Percentiles rank a stretch among this genome's conserved stretches.
phyloP scores from a whole-genome alignment of 192 early-diverging fungal species.

The Entomortierella chlamydospora region DNA sequence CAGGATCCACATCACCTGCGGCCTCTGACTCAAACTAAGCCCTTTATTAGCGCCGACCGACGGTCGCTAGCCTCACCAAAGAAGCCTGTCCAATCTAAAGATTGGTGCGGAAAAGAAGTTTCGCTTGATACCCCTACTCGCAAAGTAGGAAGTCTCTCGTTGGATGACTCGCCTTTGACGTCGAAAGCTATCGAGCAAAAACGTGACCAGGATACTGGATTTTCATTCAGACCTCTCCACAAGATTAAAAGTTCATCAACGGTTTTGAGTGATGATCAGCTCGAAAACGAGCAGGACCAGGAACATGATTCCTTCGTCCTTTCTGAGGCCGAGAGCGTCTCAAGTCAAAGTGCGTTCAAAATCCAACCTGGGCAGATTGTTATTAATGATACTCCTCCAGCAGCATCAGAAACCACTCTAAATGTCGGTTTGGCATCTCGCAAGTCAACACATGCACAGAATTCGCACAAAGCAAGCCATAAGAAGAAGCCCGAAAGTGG shows the following conservation, averaged over 20 bases:
- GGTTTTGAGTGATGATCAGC: constrained; percentile 4
- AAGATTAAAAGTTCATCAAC: neutral
- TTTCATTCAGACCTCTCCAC: neutral
- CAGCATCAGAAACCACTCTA: neutral
- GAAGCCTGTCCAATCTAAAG: neutral
- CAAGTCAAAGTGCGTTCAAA: constrained; percentile 40
- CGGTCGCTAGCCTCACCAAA: neutral
- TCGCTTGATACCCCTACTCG: constrained; percentile 47
- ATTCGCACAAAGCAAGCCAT: neutral
- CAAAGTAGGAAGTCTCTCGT: constrained; percentile 22
- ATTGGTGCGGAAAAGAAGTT: neutral
- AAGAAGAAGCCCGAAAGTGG: constrained; percentile 7
- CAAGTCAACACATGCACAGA: neutral
- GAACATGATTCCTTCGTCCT: constrained; percentile 4
- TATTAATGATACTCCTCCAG: neutral
- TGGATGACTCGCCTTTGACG: constrained; percentile 12
- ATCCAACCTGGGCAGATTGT: constrained; percentile 40
- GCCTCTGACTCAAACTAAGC: neutral
- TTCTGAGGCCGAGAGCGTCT: constrained; percentile 17
- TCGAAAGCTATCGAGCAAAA: neutral
- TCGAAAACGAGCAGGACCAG: neutral
- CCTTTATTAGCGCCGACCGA: too few relatives aligned
- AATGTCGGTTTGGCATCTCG: neutral
- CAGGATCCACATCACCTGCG: neutral
- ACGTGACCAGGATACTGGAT: neutral